These are phyloP conservation scores for Naganishia sp. DNA, from an alignment of 1,284 basidiomycete species.

Conservation along the genomic window DNA sequence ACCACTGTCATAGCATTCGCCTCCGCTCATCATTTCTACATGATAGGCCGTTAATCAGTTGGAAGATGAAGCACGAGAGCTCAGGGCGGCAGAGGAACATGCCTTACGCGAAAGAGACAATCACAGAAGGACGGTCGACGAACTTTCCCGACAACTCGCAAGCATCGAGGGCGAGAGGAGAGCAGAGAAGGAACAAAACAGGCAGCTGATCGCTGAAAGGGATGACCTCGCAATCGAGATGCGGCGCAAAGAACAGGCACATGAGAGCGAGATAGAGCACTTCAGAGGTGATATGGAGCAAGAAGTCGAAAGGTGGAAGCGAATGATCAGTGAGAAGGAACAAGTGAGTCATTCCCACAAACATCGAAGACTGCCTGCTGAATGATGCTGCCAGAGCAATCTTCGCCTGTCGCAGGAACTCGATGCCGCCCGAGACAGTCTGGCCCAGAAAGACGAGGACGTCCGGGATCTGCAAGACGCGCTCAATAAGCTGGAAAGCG, in stretches of 20 bases:
- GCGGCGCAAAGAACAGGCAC: conserved; percentile 41
- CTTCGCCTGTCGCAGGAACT: conserved; percentile 50
- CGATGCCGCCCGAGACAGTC: conserved; percentile 54
- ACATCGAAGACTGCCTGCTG: not conserved
- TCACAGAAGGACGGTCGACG: conserved; percentile 48
- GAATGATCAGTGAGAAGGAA: conserved; percentile 53
- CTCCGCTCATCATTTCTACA: not conserved
- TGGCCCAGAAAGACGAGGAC: conserved; percentile 59
- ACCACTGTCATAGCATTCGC: not conserved
- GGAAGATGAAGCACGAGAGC: conserved; percentile 41
- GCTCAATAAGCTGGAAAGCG: conserved; percentile 60
- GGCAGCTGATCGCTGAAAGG: conserved; percentile 30
- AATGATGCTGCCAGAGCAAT: conserved; percentile 38
- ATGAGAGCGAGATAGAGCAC: conserved; percentile 44
- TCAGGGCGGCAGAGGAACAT: conserved; percentile 41
- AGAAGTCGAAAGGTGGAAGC: conserved; percentile 53
- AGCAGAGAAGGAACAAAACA: conserved; percentile 18
- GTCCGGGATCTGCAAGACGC: conserved; percentile 71
- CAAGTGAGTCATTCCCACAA: conserved; percentile 36
- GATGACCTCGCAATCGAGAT: conserved; percentile 58
- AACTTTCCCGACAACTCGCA: conserved; percentile 48
- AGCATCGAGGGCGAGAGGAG: conserved; percentile 47
- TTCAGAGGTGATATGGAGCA: conserved; percentile 67
- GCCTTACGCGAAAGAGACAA: conserved; percentile 47
- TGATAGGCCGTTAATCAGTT: conserved; percentile 16